Evolutionary conservation across 768 basidiomycete species (phyloP).

Genomic region (Amanita rimosa): DNA sequence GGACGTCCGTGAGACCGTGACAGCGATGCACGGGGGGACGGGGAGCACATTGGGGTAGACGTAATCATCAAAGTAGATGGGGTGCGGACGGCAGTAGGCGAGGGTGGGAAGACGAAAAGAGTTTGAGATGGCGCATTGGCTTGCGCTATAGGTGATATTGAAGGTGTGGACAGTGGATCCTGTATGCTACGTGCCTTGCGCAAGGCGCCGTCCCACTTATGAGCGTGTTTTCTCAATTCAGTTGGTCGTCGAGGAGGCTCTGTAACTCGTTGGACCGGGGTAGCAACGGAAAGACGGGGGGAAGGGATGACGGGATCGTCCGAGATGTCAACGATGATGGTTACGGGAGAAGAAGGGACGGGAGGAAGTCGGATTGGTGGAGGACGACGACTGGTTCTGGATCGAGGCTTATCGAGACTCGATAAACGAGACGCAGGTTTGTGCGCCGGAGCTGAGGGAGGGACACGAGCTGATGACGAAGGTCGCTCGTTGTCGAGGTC

Average conservation of each 20-base stretch:
- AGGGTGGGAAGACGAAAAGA: constrained; percentile 79
- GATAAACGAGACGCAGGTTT: constrained; percentile 49
- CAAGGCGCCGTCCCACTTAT: constrained; percentile 29
- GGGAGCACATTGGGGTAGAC: constrained; percentile 53
- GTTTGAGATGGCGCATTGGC: constrained; percentile 60
- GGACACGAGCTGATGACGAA: constrained; percentile 18
- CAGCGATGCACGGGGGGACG: constrained; percentile 59
- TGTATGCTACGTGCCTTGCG: constrained; percentile 19
- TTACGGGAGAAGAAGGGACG: constrained; percentile 64
- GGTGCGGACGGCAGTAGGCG: constrained; percentile 47
- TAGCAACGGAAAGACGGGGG: constrained; percentile 10
- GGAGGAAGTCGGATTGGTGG: constrained; percentile 50
- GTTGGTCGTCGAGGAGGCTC: constrained; percentile 38
- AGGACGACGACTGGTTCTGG: constrained; percentile 50
- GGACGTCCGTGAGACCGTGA: constrained; percentile 57
- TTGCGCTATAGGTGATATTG: constrained; percentile 16
- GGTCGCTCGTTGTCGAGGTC: constrained; percentile 18
- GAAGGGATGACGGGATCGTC: constrained; percentile 8
- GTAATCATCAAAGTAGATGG: constrained; percentile 79
- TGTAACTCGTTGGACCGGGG: constrained; percentile 13
- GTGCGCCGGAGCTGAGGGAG: constrained; percentile 48
- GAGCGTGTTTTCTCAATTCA: constrained; percentile 40
- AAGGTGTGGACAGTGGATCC: constrained; percentile 15
- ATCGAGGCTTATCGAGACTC: constrained; percentile 20
- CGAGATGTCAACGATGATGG: constrained; percentile 29